Evolutionary conservation across 1,284 basidiomycete species (phyloP), one percentile per base, ranked within the genome.

Genomic region (Ustilago sp.): DNA sequence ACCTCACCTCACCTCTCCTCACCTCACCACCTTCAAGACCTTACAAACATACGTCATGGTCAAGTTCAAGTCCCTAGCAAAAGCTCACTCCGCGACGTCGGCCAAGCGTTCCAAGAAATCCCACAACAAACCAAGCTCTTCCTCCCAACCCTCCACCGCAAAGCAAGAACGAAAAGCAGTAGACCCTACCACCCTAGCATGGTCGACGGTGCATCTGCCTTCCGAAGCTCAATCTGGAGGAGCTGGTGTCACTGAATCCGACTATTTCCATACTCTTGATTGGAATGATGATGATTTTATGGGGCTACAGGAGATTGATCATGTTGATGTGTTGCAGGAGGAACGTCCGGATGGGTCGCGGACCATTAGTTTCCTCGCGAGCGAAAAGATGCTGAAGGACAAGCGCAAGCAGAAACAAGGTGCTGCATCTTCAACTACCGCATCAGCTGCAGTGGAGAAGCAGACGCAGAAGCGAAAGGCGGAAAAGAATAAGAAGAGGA

Each of bases 281-380:
- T 71, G 68, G 66, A 70, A 70, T 19, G 81, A 71, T 57, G 82
- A 80, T 39, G 83, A 82, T 59, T 85, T 82, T 41, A 83, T 85
- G 76, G 84, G 84, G 7, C 54, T 86, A 34, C 79, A 83, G 59
- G 79, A 83, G 61, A 80, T 82, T 31, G 82, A 84, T 34, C 81
- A 79, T 52, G 82, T 81, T 23, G 75, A 82, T 9, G 77, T 86
- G 3, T 55, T 72, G 4, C 76, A 80, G 50, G 70, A 83, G 61
- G 57, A 69, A 8, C 55, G 70, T 9, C 57, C 57, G 8, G 80
- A 82, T 4, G 73, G 74, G 4, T 77, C 77, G 52, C 73, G 70
- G 53, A 77, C 63, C 47, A 74, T 77, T 51, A 69, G 62, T 39
- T 81, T 83, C 50, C 67, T 74, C 47, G 66, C 72, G 8, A 43